Evolutionary conservation across 768 basidiomycete species (phyloP), one percentile per base, ranked within the genome.

Genomic region (Rhodotorula toruloides): DNA sequence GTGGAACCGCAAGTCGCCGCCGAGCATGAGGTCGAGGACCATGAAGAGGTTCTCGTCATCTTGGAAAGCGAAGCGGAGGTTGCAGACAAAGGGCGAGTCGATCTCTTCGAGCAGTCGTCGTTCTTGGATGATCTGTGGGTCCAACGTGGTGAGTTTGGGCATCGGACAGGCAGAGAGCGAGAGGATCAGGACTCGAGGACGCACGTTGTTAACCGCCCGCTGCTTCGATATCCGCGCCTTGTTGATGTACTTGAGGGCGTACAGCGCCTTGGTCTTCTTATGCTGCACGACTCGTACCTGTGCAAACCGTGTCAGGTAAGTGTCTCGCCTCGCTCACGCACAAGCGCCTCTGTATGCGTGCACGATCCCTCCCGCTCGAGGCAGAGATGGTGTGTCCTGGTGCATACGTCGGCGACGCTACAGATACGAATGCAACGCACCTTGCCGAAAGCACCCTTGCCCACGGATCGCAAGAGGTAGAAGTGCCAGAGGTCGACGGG

Each of bases 371-470:
- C 46, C 29, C 22, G 25, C 34, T 8, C 16, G 32, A 29, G 36
- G 9, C 27, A 21, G 2, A 19, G 37, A 4, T 22, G 31, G 5
- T 32, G 7, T 11, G 32, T 22, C 42, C 61, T 59, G 53, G 16
- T 44, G n/a, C 43, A 31, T 36, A 31, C 36, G 54, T 5, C 36
- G 25, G 6, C 42, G 7, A 10, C 11, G 34, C 48, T 40, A 42
- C 39, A 29, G 58, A 25, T 44, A 46, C 46, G n/a, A 60, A 49
- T 25, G 21, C 16, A 53, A 77, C 82, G 42, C 58, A 92, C 93
- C 86, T 97, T 98, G 77, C 94, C 94, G 81, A 98, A 99, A 32
- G 94, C 91, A 50, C 96, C 94, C 78, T 91, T 96, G 48, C 96
- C 96, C 21, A 98, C 90, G 29, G 89, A 90, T 54, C 92, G 85